Base-by-base conservation (phyloP, 1,139 yeast genomes). In the Cylindricascospora bacillispora region DNA sequence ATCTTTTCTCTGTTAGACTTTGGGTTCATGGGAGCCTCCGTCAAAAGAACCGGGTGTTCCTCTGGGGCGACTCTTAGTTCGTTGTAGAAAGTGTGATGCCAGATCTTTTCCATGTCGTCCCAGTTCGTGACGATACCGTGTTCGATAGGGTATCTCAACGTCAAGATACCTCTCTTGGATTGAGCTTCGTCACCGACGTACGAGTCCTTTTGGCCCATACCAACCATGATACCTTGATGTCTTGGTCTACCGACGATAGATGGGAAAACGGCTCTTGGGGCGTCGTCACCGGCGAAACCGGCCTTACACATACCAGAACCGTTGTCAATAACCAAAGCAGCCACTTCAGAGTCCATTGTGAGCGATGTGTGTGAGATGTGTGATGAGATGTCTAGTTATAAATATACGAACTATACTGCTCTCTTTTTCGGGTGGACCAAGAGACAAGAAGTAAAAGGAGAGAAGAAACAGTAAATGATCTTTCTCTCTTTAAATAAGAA, bases 251-350 rank as follows among this genome's bases (percentile, higher is more conserved):
- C 98, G 49, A 89, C 98, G 60, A 89, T 89, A 44, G 98, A 89
- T 59, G 98, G 98, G 86, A 89, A 89, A 55, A 89, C 98, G 56
- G 98, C 98, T 68, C 95, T 82, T 62, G 98, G 98, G 47, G 98
- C 97, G 70, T 89, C 98, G 62, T 89, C 98, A 71, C 98, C 98
- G 75, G 98, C 98, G 65, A 86, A 89, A 70, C 98, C 98, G 92
- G 97, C 97, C 66, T 89, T 89, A 78, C 97, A 89, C 97, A 89
- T 89, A 77, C 98, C 98, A 62, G 98, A 89, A 73, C 98, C 98
- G 70, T 89, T 89, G 65, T 89, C 98, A 68, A 89, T 89, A 71
- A 89, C 98, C 52, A 59, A 54, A 41, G 58, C 58, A 43, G 58
- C 58, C 40, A 53, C 58, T 45, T 53, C 58, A 51, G 38, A 18